Evolutionary conservation across 1,284 basidiomycete species (phyloP), one percentile per base, ranked within the genome.

Genomic region (Marasmius fiardii): DNA sequence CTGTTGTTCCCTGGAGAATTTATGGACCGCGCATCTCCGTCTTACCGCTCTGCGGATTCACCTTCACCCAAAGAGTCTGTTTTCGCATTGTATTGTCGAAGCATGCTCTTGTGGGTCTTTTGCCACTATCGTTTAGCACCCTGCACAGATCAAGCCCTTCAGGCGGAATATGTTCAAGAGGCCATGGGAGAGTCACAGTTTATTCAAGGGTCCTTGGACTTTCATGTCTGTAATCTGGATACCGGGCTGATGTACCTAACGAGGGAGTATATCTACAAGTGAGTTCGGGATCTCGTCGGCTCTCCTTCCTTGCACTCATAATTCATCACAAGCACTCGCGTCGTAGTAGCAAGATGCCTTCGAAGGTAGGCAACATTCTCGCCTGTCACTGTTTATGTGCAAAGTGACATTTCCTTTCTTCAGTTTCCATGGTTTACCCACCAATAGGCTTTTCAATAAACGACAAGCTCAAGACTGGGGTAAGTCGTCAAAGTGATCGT

Each of bases 41-140:
- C 61, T 57, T 77, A 71, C 71, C 74, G 63, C 56, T 68, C 65
- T 24, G 61, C 64, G n/a, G 64, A 69, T 44, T 69, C 69, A 26
- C 65, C 68, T 34, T 83, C 83, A 12, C 76, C 84, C 11, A 89
- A 89, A 66, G 86, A 90, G 60, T 84, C 84, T 8, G 75, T 91
- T 2, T 90, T 88, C 87, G 88, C 86, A 0, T 73, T 92, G 33
- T 88, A 89, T 64, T 89, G 85, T 69, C 83, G 89, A 50, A 82
- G 82, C 65, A 86, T 90, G 85, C 76, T 92, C 11, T 73, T 91
- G 1, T 90, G 87, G 84, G 86, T 81, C 64, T 85, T 82, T 63
- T 85, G 82, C 62, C 74, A 78, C 57, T 77, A 78, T 21, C 73
- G 84, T 51, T 69, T 77, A 57, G 70, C 73, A 53, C 71, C 71